Conservation (phyloP, 768 basidiomycete genomes). For the Agaricus blazei region DNA sequence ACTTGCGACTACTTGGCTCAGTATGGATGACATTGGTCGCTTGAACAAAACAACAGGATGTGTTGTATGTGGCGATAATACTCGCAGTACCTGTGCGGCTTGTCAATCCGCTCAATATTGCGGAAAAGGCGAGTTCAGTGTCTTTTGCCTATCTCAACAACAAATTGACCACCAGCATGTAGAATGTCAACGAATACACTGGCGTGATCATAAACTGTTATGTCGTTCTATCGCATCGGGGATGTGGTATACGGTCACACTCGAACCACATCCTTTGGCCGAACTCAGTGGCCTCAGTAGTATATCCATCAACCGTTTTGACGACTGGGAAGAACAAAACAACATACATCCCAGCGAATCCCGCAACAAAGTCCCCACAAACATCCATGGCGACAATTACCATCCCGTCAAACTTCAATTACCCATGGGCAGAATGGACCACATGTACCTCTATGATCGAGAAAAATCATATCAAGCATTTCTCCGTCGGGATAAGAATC, state of each 20-base stretch:
- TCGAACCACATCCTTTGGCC: constrained; percentile 11
- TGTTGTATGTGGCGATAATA: constrained; percentile 31
- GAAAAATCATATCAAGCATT: constrained; percentile 30
- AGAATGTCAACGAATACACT: constrained; percentile 39
- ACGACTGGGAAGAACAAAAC: too few species aligned
- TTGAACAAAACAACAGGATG: constrained; percentile 30
- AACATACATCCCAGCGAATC: not conserved
- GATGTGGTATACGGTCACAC: constrained; percentile 28
- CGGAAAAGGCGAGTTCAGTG: constrained; percentile 21
- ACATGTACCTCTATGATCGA: constrained; percentile 35
- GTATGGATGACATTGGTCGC: constrained; percentile 29
- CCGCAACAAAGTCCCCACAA: constrained; percentile 15
- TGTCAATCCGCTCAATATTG: constrained; percentile 33
- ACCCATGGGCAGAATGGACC: constrained; percentile 9
- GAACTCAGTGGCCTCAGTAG: not conserved
- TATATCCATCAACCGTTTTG: constrained; percentile 5
- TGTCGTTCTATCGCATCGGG: constrained; percentile 35
- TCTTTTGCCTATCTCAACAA: not conserved
- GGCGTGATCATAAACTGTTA: constrained; percentile 29
- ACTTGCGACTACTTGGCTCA: constrained; percentile 31
- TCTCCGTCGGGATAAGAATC: constrained; percentile 20
- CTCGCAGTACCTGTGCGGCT: constrained; percentile 25
- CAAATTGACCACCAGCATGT: not conserved
- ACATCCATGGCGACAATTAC: constrained; percentile 27
- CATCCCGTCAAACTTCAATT: constrained; percentile 38